Evolutionary conservation across 306 rosid genomes (phyloP), one percentile per base, ranked within the genome.

Genomic region (Urtica urens): DNA sequence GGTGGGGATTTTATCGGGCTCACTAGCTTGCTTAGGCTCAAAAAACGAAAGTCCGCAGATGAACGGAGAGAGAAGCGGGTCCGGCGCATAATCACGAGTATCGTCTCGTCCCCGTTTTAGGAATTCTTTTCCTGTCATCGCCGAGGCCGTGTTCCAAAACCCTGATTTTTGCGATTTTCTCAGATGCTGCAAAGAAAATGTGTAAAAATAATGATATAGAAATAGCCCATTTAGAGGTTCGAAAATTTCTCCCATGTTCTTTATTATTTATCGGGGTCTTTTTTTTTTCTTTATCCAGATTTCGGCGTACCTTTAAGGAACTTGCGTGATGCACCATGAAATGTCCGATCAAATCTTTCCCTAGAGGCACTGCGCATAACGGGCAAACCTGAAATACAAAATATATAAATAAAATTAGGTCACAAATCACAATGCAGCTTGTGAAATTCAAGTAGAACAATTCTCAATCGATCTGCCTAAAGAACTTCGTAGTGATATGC

Each of bases 371-470:
- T 26, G 94, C 99, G 42, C 99, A 92, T 21, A 85, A 51, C 30
- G 99, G 99, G 65, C 99, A 92, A 71, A 92, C 86, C 99, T 92
- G 73, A 59, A 38, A 52, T 28, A 67, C 28, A 45, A 54, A 64
- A 17, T 20, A 23, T 13, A 34, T 58, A 37, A 21, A 26, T 51
- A 43, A 38, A 51, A 42, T 59, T 50, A 62, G 49, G 61, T 59
- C 47, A 59, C 65, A 46, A 44, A 55, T 47, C 45, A 23, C 22
- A 49, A 25, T 49, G 40, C 34, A 5, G 20, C 17, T n/a, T 38
- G 40, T 10, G 11, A 17, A 10, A 8, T 42, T 52, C 29, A 34
- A 46, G 19, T 23, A 1, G 24, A 6, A 31, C 23, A 10, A 41
- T 23, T 5, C n/a, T 50, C 14, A 23, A 16, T n/a, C 17, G 2